Evolutionary conservation across 208 protist genomes (phyloP).

Genomic region (Trypanosoma scelopori): DNA sequence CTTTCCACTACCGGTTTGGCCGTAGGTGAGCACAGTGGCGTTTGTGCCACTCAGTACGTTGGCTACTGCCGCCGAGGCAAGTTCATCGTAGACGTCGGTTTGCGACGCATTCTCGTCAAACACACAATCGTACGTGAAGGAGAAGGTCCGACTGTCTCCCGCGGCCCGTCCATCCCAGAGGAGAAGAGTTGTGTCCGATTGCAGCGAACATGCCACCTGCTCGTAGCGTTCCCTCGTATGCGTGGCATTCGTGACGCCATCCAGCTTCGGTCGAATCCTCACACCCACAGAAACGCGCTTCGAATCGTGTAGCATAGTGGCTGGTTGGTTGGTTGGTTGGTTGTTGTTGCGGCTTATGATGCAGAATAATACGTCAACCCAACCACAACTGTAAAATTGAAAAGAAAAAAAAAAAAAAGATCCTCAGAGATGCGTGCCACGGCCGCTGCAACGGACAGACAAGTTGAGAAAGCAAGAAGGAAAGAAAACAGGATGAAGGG

Average conservation of each 20-base stretch:
- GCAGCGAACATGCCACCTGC: slow-evolving; percentile 45
- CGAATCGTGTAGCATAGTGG: slow-evolving; percentile 12
- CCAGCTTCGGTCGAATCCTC: slow-evolving; percentile 76
- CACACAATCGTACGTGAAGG: slow-evolving; percentile 86
- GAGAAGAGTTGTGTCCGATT: slow-evolving; percentile 61
- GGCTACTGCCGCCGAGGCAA: slow-evolving; percentile 78
- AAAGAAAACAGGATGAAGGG: no score
- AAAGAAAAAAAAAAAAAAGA: neutral
- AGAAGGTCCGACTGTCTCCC: slow-evolving; percentile 48
- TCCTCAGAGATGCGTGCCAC: neutral
- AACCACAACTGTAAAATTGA: neutral
- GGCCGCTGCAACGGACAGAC: neutral
- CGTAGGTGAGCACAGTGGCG: slow-evolving; percentile 83
- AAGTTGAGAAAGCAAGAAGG: neutral
- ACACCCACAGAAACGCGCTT: slow-evolving; percentile 84
- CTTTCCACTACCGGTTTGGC: slow-evolving; percentile 92
- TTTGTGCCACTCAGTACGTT: slow-evolving; percentile 82
- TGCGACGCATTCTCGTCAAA: slow-evolving; percentile 88
- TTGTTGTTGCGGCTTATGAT: neutral
- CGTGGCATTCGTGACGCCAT: slow-evolving; percentile 48
- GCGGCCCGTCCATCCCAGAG: slow-evolving; percentile 53
- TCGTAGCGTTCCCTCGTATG: slow-evolving; percentile 75
- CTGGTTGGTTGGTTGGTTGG: neutral
- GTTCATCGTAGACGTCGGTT: slow-evolving; percentile 90
- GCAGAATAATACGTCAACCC: neutral